Percentiles rank a stretch among this genome's conserved stretches.
Conservation (phyloP, 2,329 filamentous ascomycete genomes). For the Phaeosphaeriaceae sp. region DNA sequence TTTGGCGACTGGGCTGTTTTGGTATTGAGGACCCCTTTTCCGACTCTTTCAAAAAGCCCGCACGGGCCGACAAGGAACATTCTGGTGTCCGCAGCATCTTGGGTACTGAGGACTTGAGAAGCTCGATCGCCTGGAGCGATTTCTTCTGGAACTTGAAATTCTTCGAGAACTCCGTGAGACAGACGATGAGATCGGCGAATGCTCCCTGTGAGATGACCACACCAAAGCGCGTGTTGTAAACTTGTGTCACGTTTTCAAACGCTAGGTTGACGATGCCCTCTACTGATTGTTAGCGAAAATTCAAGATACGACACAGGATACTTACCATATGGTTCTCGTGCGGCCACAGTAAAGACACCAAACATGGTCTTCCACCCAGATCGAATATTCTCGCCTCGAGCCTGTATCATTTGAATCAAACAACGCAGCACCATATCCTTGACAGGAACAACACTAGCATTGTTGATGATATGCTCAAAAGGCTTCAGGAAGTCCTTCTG, state of each 20-base stretch:
- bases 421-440: conserved; percentile 98
- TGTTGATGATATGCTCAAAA: conserved; percentile 96
- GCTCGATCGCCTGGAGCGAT: conserved; percentile 92
- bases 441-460: conserved; percentile 87
- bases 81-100: conserved; percentile 96
- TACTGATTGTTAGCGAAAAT: conserved; percentile 38
- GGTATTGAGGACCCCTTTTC: conserved; percentile 59
- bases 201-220: conserved; percentile 96
- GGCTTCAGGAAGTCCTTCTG: conserved; percentile 99
- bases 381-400: conserved; percentile 92
- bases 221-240: conserved; percentile 94
- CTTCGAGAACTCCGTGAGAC: conserved; percentile 97
- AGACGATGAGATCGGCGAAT: conserved; percentile 95
- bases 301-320: conserved; percentile 1
- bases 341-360: conserved; percentile 95
- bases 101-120: conserved; percentile 89
- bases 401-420: conserved; percentile 98
- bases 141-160: conserved; percentile 99
- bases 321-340: conserved; percentile 80
- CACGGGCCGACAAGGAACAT: conserved; percentile 80
- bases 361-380: conserved; percentile 99
- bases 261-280: conserved; percentile 96
- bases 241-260: conserved; percentile 93
- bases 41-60: conserved; percentile 57
- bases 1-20: conserved; percentile 76